Evolutionary conservation across 2,329 filamentous ascomycete species (phyloP), one percentile per base, ranked within the genome.

Genomic region (Fusarium stilboides): DNA sequence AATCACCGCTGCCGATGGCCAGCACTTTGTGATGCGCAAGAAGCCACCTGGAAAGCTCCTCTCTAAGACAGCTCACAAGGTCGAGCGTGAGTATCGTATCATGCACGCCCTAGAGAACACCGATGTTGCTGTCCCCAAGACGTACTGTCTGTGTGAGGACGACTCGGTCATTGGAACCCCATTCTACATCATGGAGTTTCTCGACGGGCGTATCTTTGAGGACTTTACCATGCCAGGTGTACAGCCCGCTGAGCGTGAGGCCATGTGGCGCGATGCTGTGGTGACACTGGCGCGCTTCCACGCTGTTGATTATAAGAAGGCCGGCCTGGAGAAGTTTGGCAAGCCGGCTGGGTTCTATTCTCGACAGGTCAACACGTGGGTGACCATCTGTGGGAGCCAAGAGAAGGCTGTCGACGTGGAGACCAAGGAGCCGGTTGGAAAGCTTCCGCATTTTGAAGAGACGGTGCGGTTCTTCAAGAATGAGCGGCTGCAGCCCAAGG

Each of bases 111-210:
- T 98, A 33, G 88, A 89, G 57, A 68, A 83, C 55, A 97, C 93
- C 20, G 89, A 93, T 77, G 94, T 98, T 10, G 93, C 94, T 0
- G 94, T 97, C 0, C 96, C 96, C 6, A 91, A 88, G 78, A 89
- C 93, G 13, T 91, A 94, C 79, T 92, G 91, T 75, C 87, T 98
- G 19, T 99, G 96, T 81, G 92, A 97, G 79, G 94, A 98, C 81
- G 83, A 85, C 40, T 82, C 80, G 59, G 85, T 98, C 37, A 85
- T 98, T 68, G 96, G 94, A 57, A 98, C 94, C 9, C 88, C 94
- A 8, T 99, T 98, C 80, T 98, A 99, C 82, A 91, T 98, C 76
- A 98, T 99, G 96, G 91, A 94, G 78, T 98, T 96, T 78, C 86
- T 98, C 65, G 92, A 97, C 76, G 96, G 96, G 20, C 91, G 96